These are phyloP conservation scores for Aphanomyces stellatus DNA, from an alignment of 352 stramenopile genomes.

Conservation along the genomic window DNA sequence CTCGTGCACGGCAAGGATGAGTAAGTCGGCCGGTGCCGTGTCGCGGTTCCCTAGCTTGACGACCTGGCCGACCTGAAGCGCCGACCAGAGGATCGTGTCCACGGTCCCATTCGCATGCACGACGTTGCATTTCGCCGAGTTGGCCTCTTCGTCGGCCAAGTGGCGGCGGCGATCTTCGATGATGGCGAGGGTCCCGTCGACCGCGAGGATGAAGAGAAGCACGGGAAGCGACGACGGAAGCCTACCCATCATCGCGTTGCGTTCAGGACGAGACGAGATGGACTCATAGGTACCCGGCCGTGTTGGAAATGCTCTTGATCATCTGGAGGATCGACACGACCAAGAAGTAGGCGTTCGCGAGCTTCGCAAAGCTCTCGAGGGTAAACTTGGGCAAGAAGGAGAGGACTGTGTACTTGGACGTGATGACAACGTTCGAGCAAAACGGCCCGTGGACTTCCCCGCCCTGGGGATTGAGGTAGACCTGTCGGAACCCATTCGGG, in stretches of 20 bases:
- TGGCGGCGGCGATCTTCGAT: constrained; percentile 81
- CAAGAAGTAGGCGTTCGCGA: constrained; percentile 91
- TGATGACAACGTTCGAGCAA: constrained; percentile 48
- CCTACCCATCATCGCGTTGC: not conserved
- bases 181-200: constrained; percentile 75
- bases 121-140: constrained; percentile 59
- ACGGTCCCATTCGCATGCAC: constrained; percentile 40
- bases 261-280: not conserved
- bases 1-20: constrained; percentile 76
- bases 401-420: constrained; percentile 90
- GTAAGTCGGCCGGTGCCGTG: constrained; percentile 66
- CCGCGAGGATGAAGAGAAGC: constrained; percentile 79
- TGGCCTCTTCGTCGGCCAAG: constrained; percentile 71
- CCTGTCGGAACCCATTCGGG: not conserved
- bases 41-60: constrained; percentile 77
- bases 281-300: constrained; percentile 25
- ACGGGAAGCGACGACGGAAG: constrained; percentile 76
- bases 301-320: constrained; percentile 78
- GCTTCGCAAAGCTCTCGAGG: constrained; percentile 89
- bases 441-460: not conserved
- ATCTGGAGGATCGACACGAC: constrained; percentile 82
- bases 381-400: constrained; percentile 93
- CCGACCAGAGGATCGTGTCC: constrained; percentile 55
- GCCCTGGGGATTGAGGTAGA: not conserved
- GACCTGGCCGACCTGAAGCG: constrained; percentile 70